Conservation (phyloP, 768 basidiomycete genomes). For the Candolleomyces aberdarensis region DNA sequence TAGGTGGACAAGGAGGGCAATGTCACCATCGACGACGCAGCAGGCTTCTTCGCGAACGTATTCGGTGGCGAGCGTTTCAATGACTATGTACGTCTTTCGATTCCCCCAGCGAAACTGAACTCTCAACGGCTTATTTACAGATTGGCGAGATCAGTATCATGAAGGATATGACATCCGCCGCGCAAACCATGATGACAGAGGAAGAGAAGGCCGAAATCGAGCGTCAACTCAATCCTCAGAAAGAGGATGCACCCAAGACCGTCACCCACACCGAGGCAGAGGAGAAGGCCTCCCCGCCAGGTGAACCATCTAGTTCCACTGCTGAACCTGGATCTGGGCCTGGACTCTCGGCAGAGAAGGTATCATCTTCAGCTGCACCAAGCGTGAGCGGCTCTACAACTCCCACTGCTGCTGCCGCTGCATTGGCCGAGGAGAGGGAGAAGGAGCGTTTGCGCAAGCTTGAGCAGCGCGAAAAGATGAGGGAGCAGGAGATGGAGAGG, state of each 20-base stretch:
- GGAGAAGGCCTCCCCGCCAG: neutral
- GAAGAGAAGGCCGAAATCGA: constrained; percentile 91
- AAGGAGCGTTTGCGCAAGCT: constrained; percentile 60
- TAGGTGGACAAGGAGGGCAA: constrained; percentile 78
- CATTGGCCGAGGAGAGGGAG: constrained; percentile 31
- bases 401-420: constrained; percentile 13
- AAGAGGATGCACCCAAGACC: neutral
- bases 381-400: constrained; percentile 3
- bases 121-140: constrained; percentile 34
- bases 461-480: constrained; percentile 83
- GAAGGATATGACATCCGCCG: constrained; percentile 87
- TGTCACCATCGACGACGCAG: constrained; percentile 83
- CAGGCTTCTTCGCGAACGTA: constrained; percentile 91
- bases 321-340: constrained; percentile 12
- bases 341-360: constrained; percentile 6
- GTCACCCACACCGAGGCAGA: neutral
- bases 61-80: constrained; percentile 93
- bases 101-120: neutral
- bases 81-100: constrained; percentile 67
- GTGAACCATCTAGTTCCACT: neutral
- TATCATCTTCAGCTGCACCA: neutral
- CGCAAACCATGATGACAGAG: constrained; percentile 85
- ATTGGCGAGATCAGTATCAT: constrained; percentile 96
- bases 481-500: constrained; percentile 78
- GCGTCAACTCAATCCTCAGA: constrained; percentile 51